Evolutionary conservation across 2,329 filamentous ascomycete species (phyloP), one percentile per base, ranked within the genome.

Genomic region (Aspergillus ustus): DNA sequence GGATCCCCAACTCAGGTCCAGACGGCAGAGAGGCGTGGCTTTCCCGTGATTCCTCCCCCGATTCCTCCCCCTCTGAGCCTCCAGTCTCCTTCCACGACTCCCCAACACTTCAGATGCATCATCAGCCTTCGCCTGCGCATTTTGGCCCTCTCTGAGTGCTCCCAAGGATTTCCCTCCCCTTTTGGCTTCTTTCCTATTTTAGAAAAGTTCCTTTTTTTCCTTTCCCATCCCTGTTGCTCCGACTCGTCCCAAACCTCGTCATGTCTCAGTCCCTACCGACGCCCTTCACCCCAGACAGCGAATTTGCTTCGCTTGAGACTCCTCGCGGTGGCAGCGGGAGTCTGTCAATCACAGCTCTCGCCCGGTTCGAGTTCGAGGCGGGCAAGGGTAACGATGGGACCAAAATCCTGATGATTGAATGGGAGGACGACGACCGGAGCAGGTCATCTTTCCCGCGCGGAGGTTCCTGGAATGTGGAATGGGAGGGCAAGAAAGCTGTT

Each of bases 341-440:
- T 15, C 72, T 82, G 71, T 77, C 77, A 0, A 76, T 82, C 51
- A 85, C 84, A 60, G 89, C 89, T n/a, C 82, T 92, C 50, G 90
- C 92, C 50, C 89, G 93, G 62, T 97, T 96, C 77, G 93, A 97
- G 75, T 96, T 96, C 73, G 90, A 93, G 77, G 83, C 86, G 0
- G 89, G 88, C 40, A 86, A 85, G 74, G 90, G 87, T 53, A 91
- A 92, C 70, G 90, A 93, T 66, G 92, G 92, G 45, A 96, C 92
- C 65, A 97, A 96, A 81, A 89, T 97, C 65, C 81, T 97, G 69
- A 95, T 97, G 92, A 89, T 96, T 44, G 92, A 97, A 76, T 97
- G 93, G 93, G 88, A 91, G 73, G 86, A 89, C 56, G 84, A 85
- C 66, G 80, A 83, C 62, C 75, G 79, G 46, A 82, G 79, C 2